Evolutionary conservation across 2,329 filamentous ascomycete genomes (phyloP).

Genomic region (Teratosphaeria epicoccoides): DNA sequence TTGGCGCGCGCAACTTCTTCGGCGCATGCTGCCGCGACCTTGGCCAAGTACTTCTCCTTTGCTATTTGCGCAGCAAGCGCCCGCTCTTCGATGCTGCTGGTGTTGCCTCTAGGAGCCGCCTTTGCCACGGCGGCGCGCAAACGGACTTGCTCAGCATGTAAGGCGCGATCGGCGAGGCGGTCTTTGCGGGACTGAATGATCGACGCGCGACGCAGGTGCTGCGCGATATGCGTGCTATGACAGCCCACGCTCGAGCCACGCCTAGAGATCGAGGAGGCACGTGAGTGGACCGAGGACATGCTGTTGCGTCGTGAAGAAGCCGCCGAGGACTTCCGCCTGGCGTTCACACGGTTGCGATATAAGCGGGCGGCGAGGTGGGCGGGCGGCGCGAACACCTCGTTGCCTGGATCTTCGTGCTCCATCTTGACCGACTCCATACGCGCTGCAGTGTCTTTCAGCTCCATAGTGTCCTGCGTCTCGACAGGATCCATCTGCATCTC

Average conservation of each 20-base stretch:
- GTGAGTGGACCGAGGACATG: slow-evolving; percentile 64
- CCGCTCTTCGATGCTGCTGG: slow-evolving; percentile 60
- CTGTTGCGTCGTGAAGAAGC: slow-evolving; percentile 72
- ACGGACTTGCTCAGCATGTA: slow-evolving; percentile 74
- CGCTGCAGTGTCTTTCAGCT: background rate
- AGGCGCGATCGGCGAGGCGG: slow-evolving; percentile 66
- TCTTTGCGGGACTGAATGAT: slow-evolving; percentile 74
- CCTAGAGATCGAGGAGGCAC: slow-evolving; percentile 51
- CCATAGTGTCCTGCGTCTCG: background rate
- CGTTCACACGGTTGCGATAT: slow-evolving; percentile 50
- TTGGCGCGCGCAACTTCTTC: slow-evolving; percentile 76
- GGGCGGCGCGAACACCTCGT: slow-evolving; percentile 51
- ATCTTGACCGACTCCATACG: slow-evolving; percentile 1
- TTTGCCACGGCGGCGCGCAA: slow-evolving; percentile 64
- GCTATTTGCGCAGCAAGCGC: slow-evolving; percentile 68
- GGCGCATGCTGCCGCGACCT: slow-evolving; percentile 70
- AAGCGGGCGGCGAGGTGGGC: slow-evolving; percentile 70
- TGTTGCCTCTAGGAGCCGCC: slow-evolving; percentile 49
- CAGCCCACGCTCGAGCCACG: slow-evolving; percentile 27
- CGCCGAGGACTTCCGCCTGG: slow-evolving; percentile 61
- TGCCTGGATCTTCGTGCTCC: slow-evolving; percentile 1
- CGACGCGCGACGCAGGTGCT: slow-evolving; percentile 67
- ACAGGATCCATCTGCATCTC: background rate
- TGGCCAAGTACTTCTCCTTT: slow-evolving; percentile 68
- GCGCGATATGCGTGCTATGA: slow-evolving; percentile 67